These are phyloP conservation scores for Sclerotinia sclerotiorum DNA, from an alignment of 2,329 filamentous ascomycete species.

Conservation along the genomic window DNA sequence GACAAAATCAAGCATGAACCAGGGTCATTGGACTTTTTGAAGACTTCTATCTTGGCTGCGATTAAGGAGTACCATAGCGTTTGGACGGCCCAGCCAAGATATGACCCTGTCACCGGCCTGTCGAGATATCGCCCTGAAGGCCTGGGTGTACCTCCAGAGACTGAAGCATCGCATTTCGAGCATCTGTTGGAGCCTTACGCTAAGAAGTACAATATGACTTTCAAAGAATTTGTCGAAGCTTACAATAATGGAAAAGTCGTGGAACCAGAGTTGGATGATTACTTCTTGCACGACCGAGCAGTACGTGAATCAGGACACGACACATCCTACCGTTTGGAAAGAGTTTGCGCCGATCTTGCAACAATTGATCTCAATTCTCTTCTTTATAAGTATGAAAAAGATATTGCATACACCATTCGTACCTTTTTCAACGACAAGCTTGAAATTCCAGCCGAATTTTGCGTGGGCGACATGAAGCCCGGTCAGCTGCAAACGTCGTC, in stretches of 20 bases:
- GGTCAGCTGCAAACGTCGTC: conserved; percentile 78
- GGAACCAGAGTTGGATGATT: conserved; percentile 89
- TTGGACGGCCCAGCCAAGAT: conserved; percentile 45
- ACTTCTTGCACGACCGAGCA: conserved; percentile 93
- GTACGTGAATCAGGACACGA: conserved; percentile 97
- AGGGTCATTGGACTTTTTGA: conserved; percentile 79
- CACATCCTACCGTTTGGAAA: conserved; percentile 90
- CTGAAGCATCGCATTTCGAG: conserved; percentile 55
- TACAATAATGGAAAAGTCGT: conserved; percentile 77
- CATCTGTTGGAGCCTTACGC: conserved; percentile 44
- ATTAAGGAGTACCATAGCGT: conserved; percentile 68
- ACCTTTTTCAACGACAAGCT: conserved; percentile 81
- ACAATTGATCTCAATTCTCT: conserved; percentile 94
- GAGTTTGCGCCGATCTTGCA: conserved; percentile 80
- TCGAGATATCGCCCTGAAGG: conserved; percentile 54
- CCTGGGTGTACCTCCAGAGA: conserved; percentile 56
- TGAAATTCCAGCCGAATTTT: conserved; percentile 79
- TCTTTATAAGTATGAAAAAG: conserved; percentile 94
- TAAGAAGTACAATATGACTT: conserved; percentile 69
- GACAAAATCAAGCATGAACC: conserved; percentile 73
- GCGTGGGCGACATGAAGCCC: conserved; percentile 62
- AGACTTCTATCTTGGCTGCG: conserved; percentile 76
- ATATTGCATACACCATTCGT: conserved; percentile 85
- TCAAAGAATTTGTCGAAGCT: conserved; percentile 79
- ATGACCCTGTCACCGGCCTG: conserved; percentile 51